Conservation (phyloP, 371 early-diverging fungal species). For the Mortierella sp. region DNA sequence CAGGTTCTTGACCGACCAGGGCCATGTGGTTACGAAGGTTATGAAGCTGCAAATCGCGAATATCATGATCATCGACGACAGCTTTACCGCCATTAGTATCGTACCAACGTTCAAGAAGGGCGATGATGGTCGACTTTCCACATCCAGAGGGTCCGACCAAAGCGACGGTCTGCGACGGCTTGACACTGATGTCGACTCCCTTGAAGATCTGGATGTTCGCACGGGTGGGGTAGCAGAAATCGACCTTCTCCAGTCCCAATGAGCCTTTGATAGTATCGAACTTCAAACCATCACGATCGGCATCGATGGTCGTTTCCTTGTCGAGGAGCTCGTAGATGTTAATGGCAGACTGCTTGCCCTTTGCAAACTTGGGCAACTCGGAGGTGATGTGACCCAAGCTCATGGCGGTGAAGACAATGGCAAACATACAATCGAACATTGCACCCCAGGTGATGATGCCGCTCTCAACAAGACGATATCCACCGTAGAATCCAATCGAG, state of each 20-base stretch:
- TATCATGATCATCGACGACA: constrained; percentile 66
- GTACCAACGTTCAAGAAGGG: constrained; percentile 81
- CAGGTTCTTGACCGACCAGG: constrained; percentile 91
- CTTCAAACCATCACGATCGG: constrained; percentile 55
- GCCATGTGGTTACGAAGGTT: constrained; percentile 80
- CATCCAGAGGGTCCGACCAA: constrained; percentile 83
- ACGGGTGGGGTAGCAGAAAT: constrained; percentile 89
- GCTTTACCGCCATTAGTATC: constrained; percentile 67
- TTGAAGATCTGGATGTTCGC: constrained; percentile 81
- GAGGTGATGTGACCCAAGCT: constrained; percentile 71
- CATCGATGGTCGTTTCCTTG: constrained; percentile 67
- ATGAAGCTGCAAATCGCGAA: constrained; percentile 68
- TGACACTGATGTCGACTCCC: constrained; percentile 70
- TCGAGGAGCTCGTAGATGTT: constrained; percentile 70
- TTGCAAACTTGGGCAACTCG: constrained; percentile 67
- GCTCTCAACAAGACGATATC: constrained; percentile 36
- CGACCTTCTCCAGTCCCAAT: constrained; percentile 66
- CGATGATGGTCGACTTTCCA: constrained; percentile 77
- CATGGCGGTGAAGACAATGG: constrained; percentile 79
- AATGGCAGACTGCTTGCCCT: constrained; percentile 86
- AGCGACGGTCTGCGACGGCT: constrained; percentile 80
- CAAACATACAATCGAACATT: constrained; percentile 68
- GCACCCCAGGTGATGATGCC: constrained; percentile 8
- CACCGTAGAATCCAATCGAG: constrained; percentile 63
- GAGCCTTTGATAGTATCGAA: constrained; percentile 63